phyloP scores from a whole-genome alignment of 1,139 yeast species.

The Magnusiomyces tetraspermus region DNA sequence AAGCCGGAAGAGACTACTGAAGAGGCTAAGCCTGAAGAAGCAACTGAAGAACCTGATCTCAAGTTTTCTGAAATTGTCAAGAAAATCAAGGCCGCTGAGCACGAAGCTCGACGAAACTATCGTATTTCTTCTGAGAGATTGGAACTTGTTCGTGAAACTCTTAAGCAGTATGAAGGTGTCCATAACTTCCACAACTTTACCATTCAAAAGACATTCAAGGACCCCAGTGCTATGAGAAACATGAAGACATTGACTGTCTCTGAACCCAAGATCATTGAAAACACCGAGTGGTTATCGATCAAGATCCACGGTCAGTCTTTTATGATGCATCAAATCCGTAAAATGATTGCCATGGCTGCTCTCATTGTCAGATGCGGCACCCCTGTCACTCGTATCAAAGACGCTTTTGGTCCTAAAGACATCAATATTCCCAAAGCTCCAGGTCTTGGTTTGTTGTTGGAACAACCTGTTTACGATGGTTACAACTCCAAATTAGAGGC shows the following conservation, averaged over 20 bases:
- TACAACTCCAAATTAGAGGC: constrained; percentile 64
- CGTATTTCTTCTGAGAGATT: constrained; percentile 57
- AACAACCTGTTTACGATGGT: constrained; percentile 84
- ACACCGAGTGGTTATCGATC: constrained; percentile 92
- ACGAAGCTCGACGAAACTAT: constrained; percentile 56
- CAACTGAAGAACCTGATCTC: constrained; percentile 9
- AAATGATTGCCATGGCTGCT: constrained; percentile 95
- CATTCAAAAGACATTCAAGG: constrained; percentile 75
- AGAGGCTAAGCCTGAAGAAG: constrained; percentile 29
- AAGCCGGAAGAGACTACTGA: constrained; percentile 17
- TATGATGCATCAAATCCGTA: constrained; percentile 96
- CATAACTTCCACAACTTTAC: constrained; percentile 96
- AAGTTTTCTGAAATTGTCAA: constrained; percentile 35
- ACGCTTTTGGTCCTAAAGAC: constrained; percentile 64
- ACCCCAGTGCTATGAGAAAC: constrained; percentile 72
- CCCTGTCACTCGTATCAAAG: constrained; percentile 64
- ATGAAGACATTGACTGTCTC: constrained; percentile 73
- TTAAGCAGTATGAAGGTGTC: constrained; percentile 70
- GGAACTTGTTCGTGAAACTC: constrained; percentile 52
- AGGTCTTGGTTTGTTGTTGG: constrained; percentile 81
- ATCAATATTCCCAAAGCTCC: constrained; percentile 97
- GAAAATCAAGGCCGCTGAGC: constrained; percentile 56
- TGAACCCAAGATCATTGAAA: constrained; percentile 88
- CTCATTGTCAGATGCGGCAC: constrained; percentile 78
- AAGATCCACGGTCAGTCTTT: constrained; percentile 97